These are phyloP conservation scores for Miamiensis avidus DNA, from an alignment of 169 alveolate genomes.

Conservation along the genomic window DNA sequence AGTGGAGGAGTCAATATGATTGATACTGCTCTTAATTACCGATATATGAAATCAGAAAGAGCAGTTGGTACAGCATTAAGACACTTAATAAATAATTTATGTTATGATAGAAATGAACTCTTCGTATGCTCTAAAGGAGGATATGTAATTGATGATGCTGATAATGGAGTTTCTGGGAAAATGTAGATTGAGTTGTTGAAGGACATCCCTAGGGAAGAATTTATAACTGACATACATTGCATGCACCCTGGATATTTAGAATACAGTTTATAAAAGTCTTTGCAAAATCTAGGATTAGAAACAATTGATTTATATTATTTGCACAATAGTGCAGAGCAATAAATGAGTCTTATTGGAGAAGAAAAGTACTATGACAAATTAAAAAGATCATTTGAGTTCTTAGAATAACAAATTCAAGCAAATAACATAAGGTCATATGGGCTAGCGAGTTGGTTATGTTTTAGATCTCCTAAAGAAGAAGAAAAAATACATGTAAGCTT, in stretches of 20 bases:
- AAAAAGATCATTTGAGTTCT: conserved; percentile 65
- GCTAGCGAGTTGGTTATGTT: conserved; percentile 81
- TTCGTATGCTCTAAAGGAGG: conserved; percentile 76
- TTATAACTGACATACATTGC: conserved; percentile 66
- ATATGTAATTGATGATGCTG: conserved; percentile 81
- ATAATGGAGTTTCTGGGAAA: conserved; percentile 64
- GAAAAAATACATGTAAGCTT: conserved; percentile 64
- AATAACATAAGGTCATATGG: conserved; percentile 70
- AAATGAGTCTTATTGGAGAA: conserved; percentile 65
- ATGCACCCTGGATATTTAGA: conserved; percentile 75
- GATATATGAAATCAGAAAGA: conserved; percentile 80
- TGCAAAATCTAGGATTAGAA: conserved; percentile 58
- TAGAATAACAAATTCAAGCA: conserved; percentile 48
- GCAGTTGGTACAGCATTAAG: conserved; percentile 69
- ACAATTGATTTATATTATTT: conserved; percentile 73
- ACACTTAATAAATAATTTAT: conserved; percentile 35
- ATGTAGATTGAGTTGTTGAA: conserved; percentile 49
- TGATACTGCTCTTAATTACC: conserved; percentile 83
- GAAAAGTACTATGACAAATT: conserved; percentile 55
- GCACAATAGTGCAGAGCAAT: conserved; percentile 73
- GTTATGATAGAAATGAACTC: conserved; percentile 57
- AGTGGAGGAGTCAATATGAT: conserved; percentile 75
- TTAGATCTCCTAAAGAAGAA: conserved; percentile 69
- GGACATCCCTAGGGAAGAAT: conserved; percentile 54
- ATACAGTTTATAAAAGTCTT: conserved; percentile 47